Conservation (phyloP, 768 basidiomycete genomes). For the Trametes elegans region DNA sequence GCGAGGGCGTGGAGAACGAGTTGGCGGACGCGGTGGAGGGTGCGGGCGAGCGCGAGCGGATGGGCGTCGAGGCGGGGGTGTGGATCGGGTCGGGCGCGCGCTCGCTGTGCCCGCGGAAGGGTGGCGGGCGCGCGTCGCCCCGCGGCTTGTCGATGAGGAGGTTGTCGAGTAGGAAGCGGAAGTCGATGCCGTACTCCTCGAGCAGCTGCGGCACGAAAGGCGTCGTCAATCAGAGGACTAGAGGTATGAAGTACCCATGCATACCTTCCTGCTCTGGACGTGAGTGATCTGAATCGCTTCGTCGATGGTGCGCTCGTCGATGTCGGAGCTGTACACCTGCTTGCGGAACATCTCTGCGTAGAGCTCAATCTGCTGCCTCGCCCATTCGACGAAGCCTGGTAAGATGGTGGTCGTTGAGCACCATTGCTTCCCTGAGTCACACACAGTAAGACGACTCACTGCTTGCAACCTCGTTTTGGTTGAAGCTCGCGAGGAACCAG, state of each 20-base stretch:
- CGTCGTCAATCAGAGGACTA: background rate
- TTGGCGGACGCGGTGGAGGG: background rate
- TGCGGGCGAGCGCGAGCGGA: conserved; percentile 24
- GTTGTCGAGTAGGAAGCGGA: conserved; percentile 86
- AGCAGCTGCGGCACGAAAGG: conserved; percentile 78
- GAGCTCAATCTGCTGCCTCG: conserved; percentile 76
- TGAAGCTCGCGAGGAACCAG: conserved; percentile 96
- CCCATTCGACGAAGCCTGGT: conserved; percentile 94
- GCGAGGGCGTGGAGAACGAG: conserved; percentile 12
- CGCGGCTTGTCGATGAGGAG: conserved; percentile 55
- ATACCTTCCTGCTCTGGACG: conserved; percentile 80
- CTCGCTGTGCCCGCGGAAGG: conserved; percentile 31
- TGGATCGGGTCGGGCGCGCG: conserved; percentile 33
- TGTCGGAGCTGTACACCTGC: conserved; percentile 87
- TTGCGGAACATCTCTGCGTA: conserved; percentile 85
- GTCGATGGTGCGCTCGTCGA: conserved; percentile 65
- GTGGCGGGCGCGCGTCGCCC: conserved; percentile 27
- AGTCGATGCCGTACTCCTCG: conserved; percentile 92
- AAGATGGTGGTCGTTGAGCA: background rate
- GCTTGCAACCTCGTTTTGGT: conserved; percentile 92
- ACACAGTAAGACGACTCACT: conserved; percentile 55
- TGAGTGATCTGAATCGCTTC: conserved; percentile 79
- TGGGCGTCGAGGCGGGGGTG: conserved; percentile 26
- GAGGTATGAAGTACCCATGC: background rate
- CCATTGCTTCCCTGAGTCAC: background rate